phyloP scores from a whole-genome alignment of 441 rosid genomes.

The Arabidopsis lyrata region DNA sequence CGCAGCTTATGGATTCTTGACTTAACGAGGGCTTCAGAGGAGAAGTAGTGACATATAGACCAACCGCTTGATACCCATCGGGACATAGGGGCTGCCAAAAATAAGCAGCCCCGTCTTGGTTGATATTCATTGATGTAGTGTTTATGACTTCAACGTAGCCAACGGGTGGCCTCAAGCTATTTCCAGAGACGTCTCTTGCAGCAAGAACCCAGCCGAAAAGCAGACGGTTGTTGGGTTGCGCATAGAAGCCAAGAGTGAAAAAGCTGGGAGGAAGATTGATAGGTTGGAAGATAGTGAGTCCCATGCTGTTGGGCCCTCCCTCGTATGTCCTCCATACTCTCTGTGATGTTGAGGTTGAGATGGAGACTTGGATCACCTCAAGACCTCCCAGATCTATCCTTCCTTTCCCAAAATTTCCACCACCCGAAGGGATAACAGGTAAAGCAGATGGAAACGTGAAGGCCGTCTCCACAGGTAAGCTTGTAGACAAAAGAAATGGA shows the following conservation, averaged over 20 bases:
- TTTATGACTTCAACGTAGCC: conserved; percentile 71
- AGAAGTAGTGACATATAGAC: conserved; percentile 59
- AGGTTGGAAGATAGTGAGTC: conserved; percentile 77
- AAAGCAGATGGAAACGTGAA: conserved; percentile 72
- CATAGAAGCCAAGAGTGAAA: conserved; percentile 66
- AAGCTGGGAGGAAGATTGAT: conserved; percentile 56
- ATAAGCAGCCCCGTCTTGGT: conserved; percentile 64
- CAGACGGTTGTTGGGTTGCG: conserved; percentile 66
- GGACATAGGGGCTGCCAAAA: conserved; percentile 77
- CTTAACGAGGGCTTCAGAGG: conserved; percentile 63
- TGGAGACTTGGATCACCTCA: conserved; percentile 56
- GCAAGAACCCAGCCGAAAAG: conserved; percentile 67
- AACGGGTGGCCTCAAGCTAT: conserved; percentile 55
- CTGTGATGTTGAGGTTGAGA: conserved; percentile 51
- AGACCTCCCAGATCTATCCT: conserved; percentile 78
- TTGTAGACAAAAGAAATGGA: neutral
- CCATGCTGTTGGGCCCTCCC: conserved; percentile 70
- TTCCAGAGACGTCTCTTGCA: conserved; percentile 36
- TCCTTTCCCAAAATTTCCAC: conserved; percentile 68
- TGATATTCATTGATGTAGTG: conserved; percentile 56
- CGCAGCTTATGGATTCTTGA: conserved; percentile 72
- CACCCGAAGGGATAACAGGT: conserved; percentile 65
- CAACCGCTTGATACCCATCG: conserved; percentile 70
- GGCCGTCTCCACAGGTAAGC: conserved; percentile 53
- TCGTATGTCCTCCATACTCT: conserved; percentile 69